phyloP scores from a whole-genome alignment of 75 land plant species.

The Pseudotsuga menziesii region DNA sequence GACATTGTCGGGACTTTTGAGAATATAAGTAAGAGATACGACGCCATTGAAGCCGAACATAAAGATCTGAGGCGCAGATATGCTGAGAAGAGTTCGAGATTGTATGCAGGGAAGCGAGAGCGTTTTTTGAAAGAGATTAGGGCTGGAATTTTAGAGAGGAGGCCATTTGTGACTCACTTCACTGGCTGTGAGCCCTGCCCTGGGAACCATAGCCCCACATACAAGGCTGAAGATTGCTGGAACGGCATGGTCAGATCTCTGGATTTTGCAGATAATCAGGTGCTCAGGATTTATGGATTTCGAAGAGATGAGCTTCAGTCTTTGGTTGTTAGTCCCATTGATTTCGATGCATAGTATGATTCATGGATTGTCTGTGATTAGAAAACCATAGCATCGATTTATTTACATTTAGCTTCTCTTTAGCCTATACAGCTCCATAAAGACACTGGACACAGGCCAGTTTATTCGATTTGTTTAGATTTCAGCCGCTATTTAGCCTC shows the following conservation, averaged over 20 bases:
- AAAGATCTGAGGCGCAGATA: conserved; percentile 22
- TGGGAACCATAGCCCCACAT: conserved; percentile 59
- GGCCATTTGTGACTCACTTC: conserved; percentile 91
- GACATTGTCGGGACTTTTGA: conserved; percentile 47
- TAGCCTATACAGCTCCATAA: too few relatives aligned
- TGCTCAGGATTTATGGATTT: conserved; percentile 55
- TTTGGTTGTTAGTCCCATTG: too few relatives aligned
- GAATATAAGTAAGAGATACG: conserved; percentile 27
- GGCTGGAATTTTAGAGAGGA: conserved; percentile 25
- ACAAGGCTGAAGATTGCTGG: conserved; percentile 52
- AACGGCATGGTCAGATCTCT: conserved; percentile 60
- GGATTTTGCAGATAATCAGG: conserved; percentile 79
- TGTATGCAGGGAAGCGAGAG: conserved; percentile 5
- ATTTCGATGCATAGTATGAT: too few relatives aligned
- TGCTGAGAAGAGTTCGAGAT: conserved; percentile 16
- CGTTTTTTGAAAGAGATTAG: conserved; percentile 18
- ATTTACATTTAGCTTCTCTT: too few relatives aligned
- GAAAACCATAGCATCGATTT: too few relatives aligned
- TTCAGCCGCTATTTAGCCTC: too few relatives aligned
- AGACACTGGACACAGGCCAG: too few relatives aligned
- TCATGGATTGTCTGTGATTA: too few relatives aligned
- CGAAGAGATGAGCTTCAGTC: not conserved
- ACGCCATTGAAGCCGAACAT: conserved; percentile 23
- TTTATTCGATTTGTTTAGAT: too few relatives aligned
- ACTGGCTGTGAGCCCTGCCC: conserved; percentile 94